A percentile compares a stretch with the other conserved stretches of the same genome.
Conservation (phyloP, 768 basidiomycete genomes). For the Pleurotus tuber-regium region DNA sequence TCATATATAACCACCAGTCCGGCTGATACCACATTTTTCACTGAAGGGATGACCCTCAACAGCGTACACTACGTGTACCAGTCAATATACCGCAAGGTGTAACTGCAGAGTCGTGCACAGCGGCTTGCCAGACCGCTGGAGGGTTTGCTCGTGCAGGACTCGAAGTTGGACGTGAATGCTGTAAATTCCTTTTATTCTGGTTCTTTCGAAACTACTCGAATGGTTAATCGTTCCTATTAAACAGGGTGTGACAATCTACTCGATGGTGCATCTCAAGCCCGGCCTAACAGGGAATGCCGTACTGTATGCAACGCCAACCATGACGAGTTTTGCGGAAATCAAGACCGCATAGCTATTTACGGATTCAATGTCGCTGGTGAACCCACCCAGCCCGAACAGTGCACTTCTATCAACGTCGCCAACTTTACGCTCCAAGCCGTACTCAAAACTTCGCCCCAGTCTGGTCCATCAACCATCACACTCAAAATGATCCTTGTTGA, state of each 20-base stretch:
- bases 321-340: constrained; percentile 37
- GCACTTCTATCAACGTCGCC: constrained; percentile 26
- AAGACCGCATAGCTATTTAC: constrained; percentile 37
- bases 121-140: constrained; percentile 41
- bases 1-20: too few species aligned
- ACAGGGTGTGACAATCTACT: constrained; percentile 39
- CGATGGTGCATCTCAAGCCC: constrained; percentile 31
- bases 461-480: constrained; percentile 25
- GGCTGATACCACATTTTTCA: too few species aligned
- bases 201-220: not conserved
- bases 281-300: constrained; percentile 38
- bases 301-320: constrained; percentile 37
- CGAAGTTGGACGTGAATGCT: constrained; percentile 48
- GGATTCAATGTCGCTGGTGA: constrained; percentile 26
- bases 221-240: not conserved
- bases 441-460: constrained; percentile 31
- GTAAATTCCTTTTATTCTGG: constrained; percentile 26
- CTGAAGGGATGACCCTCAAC: constrained; percentile 31
- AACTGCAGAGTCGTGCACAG: constrained; percentile 46
- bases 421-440: constrained; percentile 37
- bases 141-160: constrained; percentile 40
- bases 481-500: constrained; percentile 36
- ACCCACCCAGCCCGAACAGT: constrained; percentile 24
- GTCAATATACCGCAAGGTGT: constrained; percentile 43
- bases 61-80: constrained; percentile 31